A percentile compares a stretch with the other conserved stretches of the same genome.
Evolutionary conservation across 768 basidiomycete genomes (phyloP).

Genomic region (Leccinum subgranulosum): DNA sequence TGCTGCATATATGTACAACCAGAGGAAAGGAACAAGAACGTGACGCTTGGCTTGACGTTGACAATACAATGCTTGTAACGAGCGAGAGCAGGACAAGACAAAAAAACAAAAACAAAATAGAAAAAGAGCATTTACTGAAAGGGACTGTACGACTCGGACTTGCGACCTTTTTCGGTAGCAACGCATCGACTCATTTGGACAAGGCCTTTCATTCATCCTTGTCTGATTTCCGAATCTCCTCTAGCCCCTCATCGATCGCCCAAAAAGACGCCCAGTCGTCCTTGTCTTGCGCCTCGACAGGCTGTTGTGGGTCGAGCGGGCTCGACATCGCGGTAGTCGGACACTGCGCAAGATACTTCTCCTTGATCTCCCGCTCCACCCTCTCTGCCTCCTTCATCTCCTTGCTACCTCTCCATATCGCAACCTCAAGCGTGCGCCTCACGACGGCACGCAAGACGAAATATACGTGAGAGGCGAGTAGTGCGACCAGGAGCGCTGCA

Average conservation of each 20-base stretch:
- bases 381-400: slow-evolving; percentile 60
- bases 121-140: neutral
- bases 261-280: slow-evolving; percentile 50
- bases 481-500: slow-evolving; percentile 68
- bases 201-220: slow-evolving; percentile 48
- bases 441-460: slow-evolving; percentile 60
- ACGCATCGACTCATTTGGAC: neutral
- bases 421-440: slow-evolving; percentile 65
- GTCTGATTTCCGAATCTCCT: slow-evolving; percentile 63
- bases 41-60: too few species aligned
- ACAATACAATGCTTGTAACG: too few species aligned
- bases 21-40: too few species aligned
- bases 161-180: neutral
- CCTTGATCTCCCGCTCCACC: slow-evolving; percentile 54
- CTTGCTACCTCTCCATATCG: slow-evolving; percentile 72
- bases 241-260: slow-evolving; percentile 69
- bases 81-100: neutral
- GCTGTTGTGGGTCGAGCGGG: neutral
- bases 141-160: neutral
- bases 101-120: neutral
- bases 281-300: slow-evolving; percentile 1
- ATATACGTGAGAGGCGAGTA: slow-evolving; percentile 87
- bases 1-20: neutral
- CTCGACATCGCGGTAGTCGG: slow-evolving; percentile 5
- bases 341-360: slow-evolving; percentile 34